These are phyloP conservation scores for Hypomontagnella monticulosa DNA, from an alignment of 495 filamentous ascomycete genomes.

Conservation along the genomic window DNA sequence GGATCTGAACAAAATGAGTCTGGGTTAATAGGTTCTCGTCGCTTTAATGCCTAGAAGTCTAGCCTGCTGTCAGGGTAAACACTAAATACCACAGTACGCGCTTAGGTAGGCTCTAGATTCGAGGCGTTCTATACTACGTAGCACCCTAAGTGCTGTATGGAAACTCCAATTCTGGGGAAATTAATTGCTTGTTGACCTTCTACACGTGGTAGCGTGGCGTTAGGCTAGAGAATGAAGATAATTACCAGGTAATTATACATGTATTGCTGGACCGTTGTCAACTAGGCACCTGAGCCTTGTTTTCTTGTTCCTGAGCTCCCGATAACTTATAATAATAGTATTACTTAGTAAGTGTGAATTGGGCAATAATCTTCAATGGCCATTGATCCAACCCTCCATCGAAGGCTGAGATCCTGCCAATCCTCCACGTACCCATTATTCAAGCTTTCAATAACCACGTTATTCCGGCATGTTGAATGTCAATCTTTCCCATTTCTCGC, in stretches of 20 bases:
- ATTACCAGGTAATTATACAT: no score
- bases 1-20: constrained; percentile 37
- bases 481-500: constrained; percentile 24
- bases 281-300: constrained; percentile 3
- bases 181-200: not conserved
- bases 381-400: constrained; percentile 21
- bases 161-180: constrained; percentile 9
- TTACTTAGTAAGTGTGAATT: constrained; percentile 5
- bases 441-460: constrained; percentile 42
- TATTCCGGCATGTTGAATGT: constrained; percentile 32
- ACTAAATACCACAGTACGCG: constrained; percentile 17
- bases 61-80: constrained; percentile 17
- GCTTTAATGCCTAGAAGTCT: constrained; percentile 10
- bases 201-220: constrained; percentile 12
- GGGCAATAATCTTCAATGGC: constrained; percentile 30
- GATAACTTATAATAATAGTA: not conserved
- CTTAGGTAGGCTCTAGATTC: not conserved
- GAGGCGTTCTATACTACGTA: constrained; percentile 6
- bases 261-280: constrained; percentile 1
- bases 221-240: not conserved
- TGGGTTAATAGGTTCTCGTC: constrained; percentile 14
- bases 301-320: not conserved
- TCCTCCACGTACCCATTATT: constrained; percentile 43
- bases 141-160: constrained; percentile 7
- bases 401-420: constrained; percentile 34